These are phyloP conservation scores for Starmerella sp. DNA, from an alignment of 805 yeast genomes.

Conservation along the genomic window DNA sequence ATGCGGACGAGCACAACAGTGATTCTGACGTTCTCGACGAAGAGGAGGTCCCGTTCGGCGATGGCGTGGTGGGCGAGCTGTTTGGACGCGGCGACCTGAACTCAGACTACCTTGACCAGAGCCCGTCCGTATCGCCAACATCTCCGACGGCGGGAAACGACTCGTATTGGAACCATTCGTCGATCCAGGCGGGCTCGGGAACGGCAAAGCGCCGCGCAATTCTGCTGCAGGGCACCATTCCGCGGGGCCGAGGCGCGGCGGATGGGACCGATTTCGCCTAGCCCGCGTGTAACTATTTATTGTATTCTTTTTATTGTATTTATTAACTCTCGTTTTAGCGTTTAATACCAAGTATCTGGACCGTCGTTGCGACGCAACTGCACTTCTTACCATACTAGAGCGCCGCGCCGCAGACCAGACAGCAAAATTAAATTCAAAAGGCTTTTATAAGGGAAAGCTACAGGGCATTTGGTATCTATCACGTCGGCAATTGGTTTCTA, in stretches of 20 bases:
- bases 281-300: neutral
- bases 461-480: no score
- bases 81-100: neutral
- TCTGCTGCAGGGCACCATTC: neutral
- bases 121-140: neutral
- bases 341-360: no score
- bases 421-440: no score
- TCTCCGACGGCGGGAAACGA: neutral
- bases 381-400: no score
- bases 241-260: neutral
- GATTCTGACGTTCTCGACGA: neutral
- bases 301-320: neutral
- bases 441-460: no score
- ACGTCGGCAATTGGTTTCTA: no score
- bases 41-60: neutral
- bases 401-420: no score
- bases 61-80: neutral
- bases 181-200: neutral
- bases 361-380: no score
- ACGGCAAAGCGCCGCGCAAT: neutral
- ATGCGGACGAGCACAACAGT: neutral
- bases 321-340: neutral
- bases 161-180: neutral
- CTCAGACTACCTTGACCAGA: neutral
- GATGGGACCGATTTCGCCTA: neutral